phyloP scores from a whole-genome alignment of 345 rosid species.

The Noccaea caerulescens region DNA sequence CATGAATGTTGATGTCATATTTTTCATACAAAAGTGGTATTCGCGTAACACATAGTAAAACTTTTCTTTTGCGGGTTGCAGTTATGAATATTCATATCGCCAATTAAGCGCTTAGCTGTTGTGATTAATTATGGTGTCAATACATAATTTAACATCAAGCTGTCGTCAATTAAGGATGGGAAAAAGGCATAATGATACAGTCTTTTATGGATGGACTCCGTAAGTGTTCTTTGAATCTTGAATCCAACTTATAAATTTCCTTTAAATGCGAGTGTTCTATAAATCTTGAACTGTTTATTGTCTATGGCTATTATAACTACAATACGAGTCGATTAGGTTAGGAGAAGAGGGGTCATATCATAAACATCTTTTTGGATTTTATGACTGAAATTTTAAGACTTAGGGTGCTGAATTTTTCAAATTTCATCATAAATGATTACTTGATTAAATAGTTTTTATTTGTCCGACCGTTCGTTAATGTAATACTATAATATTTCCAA shows the following conservation, averaged over 20 bases:
- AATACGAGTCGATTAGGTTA: no score
- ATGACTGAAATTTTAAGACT: neutral
- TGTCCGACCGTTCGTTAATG: neutral
- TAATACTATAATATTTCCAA: neutral
- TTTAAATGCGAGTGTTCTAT: constrained; percentile 1
- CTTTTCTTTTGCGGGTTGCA: neutral
- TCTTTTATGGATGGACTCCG: constrained; percentile 8
- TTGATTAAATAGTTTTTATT: neutral
- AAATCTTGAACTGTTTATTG: constrained; percentile 15
- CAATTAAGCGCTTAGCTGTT: neutral
- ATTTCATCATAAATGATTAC: neutral
- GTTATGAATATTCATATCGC: constrained; percentile 1
- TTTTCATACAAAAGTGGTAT: neutral
- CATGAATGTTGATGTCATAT: constrained; percentile 9
- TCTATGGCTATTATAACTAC: constrained; percentile 26
- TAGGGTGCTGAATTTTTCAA: constrained; percentile 8
- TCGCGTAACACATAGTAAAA: neutral
- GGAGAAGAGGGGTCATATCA: no score
- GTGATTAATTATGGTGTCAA: neutral
- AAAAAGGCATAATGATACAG: constrained; percentile 7
- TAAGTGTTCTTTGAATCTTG: constrained; percentile 32
- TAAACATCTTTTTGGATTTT: neutral
- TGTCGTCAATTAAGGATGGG: constrained; percentile 33
- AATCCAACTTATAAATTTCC: constrained; percentile 21
- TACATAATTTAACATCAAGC: neutral